phyloP scores from a whole-genome alignment of 805 yeast genomes.

The Hanseniaspora taiwanica region DNA sequence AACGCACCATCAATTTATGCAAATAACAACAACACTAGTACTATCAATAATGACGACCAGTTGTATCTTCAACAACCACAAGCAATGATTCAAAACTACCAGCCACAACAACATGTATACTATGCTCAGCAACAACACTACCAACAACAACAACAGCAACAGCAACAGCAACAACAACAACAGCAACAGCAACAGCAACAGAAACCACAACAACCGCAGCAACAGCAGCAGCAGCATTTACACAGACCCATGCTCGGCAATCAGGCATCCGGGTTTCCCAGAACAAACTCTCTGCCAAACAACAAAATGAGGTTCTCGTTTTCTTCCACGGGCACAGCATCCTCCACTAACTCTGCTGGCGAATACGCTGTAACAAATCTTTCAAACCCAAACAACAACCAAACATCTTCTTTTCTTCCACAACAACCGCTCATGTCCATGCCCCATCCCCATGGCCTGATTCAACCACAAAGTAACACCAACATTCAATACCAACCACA shows the following conservation, averaged over 20 bases:
- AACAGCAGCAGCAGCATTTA: conserved; percentile 23
- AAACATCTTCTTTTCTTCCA: too few relatives aligned
- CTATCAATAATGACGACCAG: too few relatives aligned
- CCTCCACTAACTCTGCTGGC: conserved; percentile 3
- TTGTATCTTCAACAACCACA: too few relatives aligned
- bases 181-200: conserved; percentile 6
- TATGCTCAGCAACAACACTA: background rate
- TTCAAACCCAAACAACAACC: too few relatives aligned
- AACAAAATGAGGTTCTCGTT: conserved; percentile 6
- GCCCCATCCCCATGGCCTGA: background rate
- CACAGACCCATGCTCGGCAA: conserved; percentile 5
- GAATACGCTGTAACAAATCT: too few relatives aligned
- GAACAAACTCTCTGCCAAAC: conserved; percentile 6
- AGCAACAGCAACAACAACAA: conserved; percentile 5
- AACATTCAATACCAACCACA: too few relatives aligned
- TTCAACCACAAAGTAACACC: too few relatives aligned
- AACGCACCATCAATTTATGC: too few relatives aligned
- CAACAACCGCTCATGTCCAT: too few relatives aligned
- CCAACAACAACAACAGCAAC: conserved; percentile 1
- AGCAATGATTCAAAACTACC: background rate
- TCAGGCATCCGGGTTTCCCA: conserved; percentile 7
- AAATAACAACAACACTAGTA: too few relatives aligned
- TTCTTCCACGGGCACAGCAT: conserved; percentile 5
- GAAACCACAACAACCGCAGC: conserved; percentile 20
- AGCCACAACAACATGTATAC: background rate